Evolutionary conservation across 169 alveolate genomes (phyloP).

Genomic region (Cryptosporidium xiaoi): DNA sequence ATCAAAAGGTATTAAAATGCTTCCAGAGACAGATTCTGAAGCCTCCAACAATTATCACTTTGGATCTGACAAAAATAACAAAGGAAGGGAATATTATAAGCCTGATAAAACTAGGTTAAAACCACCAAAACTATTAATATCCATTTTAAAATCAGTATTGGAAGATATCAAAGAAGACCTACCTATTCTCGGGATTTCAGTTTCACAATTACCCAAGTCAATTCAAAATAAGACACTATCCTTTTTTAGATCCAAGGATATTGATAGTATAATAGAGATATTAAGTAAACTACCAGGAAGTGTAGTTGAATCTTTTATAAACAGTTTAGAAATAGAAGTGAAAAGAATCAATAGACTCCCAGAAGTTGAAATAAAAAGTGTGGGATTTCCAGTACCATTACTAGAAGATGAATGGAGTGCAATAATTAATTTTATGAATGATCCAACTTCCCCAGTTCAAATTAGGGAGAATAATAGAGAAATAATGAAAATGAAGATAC

Average conservation of each 20-base stretch:
- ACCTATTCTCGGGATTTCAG: conserved; percentile 28
- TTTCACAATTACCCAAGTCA: conserved; percentile 36
- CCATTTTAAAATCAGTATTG: conserved; percentile 23
- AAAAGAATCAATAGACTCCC: conserved; percentile 9
- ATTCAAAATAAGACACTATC: conserved; percentile 10
- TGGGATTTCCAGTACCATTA: conserved; percentile 15
- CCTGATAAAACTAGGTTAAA: neutral
- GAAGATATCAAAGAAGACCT: conserved; percentile 53
- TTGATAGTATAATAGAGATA: conserved; percentile 37
- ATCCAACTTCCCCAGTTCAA: conserved; percentile 56
- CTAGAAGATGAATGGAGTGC: conserved; percentile 73
- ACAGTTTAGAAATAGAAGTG: conserved; percentile 41
- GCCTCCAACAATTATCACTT: neutral
- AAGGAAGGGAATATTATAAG: neutral
- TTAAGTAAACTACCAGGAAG: conserved; percentile 5
- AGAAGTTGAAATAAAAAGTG: neutral
- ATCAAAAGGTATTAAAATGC: neutral
- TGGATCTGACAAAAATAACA: neutral
- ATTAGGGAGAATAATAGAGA: neutral
- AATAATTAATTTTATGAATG: conserved; percentile 53
- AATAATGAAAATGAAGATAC: conserved; percentile 12
- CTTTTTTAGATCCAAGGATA: conserved; percentile 40
- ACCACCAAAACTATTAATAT: conserved; percentile 35
- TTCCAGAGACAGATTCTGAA: neutral
- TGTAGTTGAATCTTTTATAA: conserved; percentile 29